Base-by-base conservation (phyloP, 371 early-diverging fungal species). In the Saksenaea oblongispora region DNA sequence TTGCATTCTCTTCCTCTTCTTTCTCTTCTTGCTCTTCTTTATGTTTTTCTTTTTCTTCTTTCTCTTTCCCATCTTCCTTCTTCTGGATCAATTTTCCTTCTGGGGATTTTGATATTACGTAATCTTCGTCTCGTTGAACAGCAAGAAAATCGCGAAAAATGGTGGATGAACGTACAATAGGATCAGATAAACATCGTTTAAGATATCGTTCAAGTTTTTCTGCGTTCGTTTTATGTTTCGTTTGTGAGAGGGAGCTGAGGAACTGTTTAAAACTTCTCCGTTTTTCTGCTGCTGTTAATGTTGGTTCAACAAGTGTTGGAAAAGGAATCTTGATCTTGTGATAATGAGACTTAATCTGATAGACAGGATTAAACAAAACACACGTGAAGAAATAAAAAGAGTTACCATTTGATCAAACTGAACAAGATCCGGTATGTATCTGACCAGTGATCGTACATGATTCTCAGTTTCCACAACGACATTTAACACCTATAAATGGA, bases 361-460 rank as follows among this genome's bases (percentile, higher is more conserved):
- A 53, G 26, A 36, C 34, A 31, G 34, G 34, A 54, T 26, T 27
- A 56, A 17, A 42, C 26, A 22, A 44, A 37, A n/a, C 9, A 34
- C 28, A 51, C 36, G 56, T 57, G 54, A 39, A 51, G 54, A n/a
- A 55, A 28, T 55, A 13, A 17, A 11, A 18, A n/a, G 18, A 7
- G 17, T 47, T 47, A 47, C 51, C 51, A 47, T 47, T 55, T 78
- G 76, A 59, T 87, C 84, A 76, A 87, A 84, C 31, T 83, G 83
- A 53, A 81, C 27, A 70, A 87, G 78, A 64, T 87, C 88, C 44
- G 85, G 78, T 56, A 87, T 79, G 70, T 84, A 84, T 35, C 88
- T 73, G 35, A 80, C 73, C 22, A 87, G 65, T 18, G 76, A 70
- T 34, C 83, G 65, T 54, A 76, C 71, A 57, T 76, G 71, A n/a